These are phyloP conservation scores for Botrytis fragariae DNA, from an alignment of 2,329 filamentous ascomycete genomes.

Conservation along the genomic window DNA sequence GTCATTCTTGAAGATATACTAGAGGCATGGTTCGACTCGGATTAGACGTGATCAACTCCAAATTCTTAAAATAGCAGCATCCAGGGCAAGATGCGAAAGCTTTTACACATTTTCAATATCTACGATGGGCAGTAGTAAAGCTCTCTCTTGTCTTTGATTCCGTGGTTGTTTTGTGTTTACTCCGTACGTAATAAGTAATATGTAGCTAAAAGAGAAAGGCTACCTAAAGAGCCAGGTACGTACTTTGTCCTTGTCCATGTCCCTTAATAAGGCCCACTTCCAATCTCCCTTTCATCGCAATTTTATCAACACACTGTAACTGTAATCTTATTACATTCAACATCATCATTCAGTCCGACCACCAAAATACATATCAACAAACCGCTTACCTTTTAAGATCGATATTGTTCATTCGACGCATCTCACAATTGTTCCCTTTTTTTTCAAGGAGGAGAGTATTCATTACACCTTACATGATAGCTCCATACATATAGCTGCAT, in stretches of 20 bases:
- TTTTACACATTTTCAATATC: not conserved
- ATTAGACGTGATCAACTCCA: not conserved
- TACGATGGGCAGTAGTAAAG: not conserved
- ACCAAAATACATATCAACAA: not conserved
- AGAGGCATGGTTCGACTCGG: not conserved
- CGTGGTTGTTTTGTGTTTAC: not conserved
- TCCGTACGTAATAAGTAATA: not conserved
- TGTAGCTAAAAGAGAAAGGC: not conserved
- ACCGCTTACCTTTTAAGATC: not conserved
- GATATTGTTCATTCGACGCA: not conserved
- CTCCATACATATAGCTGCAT: not conserved
- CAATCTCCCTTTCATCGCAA: conserved; percentile 2
- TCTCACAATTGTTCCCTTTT: not conserved
- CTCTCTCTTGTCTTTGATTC: not conserved
- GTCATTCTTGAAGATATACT: too few relatives aligned
- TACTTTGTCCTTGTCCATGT: not conserved
- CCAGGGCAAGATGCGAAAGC: not conserved
- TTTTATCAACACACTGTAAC: not conserved
- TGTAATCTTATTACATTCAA: not conserved
- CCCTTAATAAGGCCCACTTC: not conserved
- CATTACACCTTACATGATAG: not conserved
- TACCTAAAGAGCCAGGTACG: not conserved
- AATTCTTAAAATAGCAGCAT: not conserved
- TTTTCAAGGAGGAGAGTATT: not conserved
- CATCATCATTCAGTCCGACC: not conserved